Evolutionary conservation across 1,139 yeast genomes (phyloP).

Genomic region (Kodamaea sp.): DNA sequence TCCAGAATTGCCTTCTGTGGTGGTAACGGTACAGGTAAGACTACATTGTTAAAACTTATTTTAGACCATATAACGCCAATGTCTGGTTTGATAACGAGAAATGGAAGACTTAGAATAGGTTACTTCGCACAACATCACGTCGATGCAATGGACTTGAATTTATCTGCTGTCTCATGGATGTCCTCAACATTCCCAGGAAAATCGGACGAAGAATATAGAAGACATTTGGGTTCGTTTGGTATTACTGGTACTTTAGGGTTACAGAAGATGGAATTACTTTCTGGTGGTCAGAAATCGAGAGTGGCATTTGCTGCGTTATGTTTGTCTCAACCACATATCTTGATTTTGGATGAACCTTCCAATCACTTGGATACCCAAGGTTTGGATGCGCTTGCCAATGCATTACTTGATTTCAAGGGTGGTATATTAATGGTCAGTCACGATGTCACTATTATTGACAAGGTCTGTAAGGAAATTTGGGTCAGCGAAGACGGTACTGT

Average conservation of each 20-base stretch:
- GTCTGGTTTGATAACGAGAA: conserved; percentile 72
- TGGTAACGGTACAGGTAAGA: conserved; percentile 99
- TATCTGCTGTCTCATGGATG: conserved; percentile 94
- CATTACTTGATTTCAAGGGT: conserved; percentile 84
- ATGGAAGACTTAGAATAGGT: conserved; percentile 88
- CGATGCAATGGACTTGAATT: conserved; percentile 90
- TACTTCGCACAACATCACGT: conserved; percentile 99
- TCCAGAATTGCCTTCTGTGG: conserved; percentile 96
- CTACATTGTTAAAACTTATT: conserved; percentile 83
- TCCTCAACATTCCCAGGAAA: conserved; percentile 88
- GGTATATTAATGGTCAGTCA: conserved; percentile 98
- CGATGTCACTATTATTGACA: conserved; percentile 87
- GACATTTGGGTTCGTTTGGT: conserved; percentile 96
- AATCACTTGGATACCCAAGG: conserved; percentile 98
- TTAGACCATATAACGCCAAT: conserved; percentile 76
- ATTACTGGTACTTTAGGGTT: conserved; percentile 92
- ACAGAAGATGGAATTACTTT: conserved; percentile 84
- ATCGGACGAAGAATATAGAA: conserved; percentile 94
- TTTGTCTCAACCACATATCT: conserved; percentile 85
- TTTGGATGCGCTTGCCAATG: conserved; percentile 91
- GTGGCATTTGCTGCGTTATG: conserved; percentile 97
- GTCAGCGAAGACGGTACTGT: conserved; percentile 87
- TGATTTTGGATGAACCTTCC: conserved; percentile 96
- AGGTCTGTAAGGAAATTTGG: conserved; percentile 93
- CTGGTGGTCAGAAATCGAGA: conserved; percentile 98